Percentiles rank a stretch among this genome's conserved stretches.
Conservation (phyloP, 2,329 filamentous ascomycete genomes). For the Neonectria faginata region DNA sequence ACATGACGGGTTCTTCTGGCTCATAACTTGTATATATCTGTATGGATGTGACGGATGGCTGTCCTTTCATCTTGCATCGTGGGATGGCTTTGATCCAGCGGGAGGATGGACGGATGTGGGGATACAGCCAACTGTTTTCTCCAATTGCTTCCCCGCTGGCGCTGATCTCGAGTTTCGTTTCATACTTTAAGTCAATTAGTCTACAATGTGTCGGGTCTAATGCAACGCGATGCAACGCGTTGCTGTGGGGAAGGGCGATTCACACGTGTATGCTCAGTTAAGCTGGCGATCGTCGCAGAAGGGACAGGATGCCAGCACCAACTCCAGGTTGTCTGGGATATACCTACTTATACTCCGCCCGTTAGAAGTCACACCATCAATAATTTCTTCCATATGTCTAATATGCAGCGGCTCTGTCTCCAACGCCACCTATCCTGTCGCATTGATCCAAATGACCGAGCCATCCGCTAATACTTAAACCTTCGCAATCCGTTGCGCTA, state of each 20-base stretch:
- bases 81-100: not conserved
- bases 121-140: not conserved
- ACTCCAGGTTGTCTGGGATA: not conserved
- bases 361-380: not conserved
- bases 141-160: not conserved
- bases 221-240: not conserved
- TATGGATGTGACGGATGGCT: slow-evolving; percentile 11
- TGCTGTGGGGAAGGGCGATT: not conserved
- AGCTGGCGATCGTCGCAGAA: slow-evolving; percentile 7
- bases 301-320: not conserved
- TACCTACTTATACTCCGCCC: not conserved
- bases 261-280: no score
- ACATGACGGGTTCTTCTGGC: not conserved
- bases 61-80: slow-evolving; percentile 9
- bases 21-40: no score
- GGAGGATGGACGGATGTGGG: not conserved
- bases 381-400: not conserved
- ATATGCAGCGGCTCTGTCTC: not conserved
- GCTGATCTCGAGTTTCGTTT: not conserved
- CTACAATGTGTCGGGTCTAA: no score
- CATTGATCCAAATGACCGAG: no score
- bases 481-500: not conserved
- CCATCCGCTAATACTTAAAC: not conserved
- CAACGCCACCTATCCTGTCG: not conserved
- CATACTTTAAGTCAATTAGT: no score